These are phyloP conservation scores for Verticillium tricorpus DNA, from an alignment of 2,329 filamentous ascomycete genomes.

Conservation along the genomic window DNA sequence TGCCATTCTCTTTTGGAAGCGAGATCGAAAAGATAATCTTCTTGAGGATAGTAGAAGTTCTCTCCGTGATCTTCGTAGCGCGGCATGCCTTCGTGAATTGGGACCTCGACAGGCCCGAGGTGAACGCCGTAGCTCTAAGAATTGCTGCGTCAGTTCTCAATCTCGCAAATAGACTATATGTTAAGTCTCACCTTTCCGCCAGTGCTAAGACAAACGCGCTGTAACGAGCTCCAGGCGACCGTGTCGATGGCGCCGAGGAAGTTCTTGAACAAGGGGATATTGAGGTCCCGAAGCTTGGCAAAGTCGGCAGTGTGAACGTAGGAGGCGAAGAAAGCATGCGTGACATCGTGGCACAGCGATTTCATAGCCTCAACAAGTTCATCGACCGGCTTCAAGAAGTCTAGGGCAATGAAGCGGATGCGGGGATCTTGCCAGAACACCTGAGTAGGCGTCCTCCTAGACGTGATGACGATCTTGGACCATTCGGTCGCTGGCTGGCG, in stretches of 20 bases:
- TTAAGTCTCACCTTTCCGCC: constrained; percentile 7
- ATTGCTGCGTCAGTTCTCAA: constrained; percentile 20
- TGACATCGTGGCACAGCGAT: constrained; percentile 5
- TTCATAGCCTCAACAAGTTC: constrained; percentile 7
- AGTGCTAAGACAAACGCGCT: constrained; percentile 9
- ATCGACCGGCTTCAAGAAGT: constrained; percentile 10
- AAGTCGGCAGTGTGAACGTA: constrained; percentile 10
- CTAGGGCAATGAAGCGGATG: constrained; percentile 7
- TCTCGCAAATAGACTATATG: background rate
- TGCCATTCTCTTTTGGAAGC: constrained; percentile 16
- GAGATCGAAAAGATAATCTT: constrained; percentile 28
- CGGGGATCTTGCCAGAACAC: constrained; percentile 10
- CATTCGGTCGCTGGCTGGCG: constrained; percentile 10
- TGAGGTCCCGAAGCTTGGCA: constrained; percentile 5
- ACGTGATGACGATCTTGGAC: constrained; percentile 11
- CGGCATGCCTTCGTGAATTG: constrained; percentile 35
- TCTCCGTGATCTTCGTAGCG: constrained; percentile 30
- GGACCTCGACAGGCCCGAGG: constrained; percentile 35
- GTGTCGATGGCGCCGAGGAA: constrained; percentile 7
- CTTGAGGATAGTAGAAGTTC: constrained; percentile 44
- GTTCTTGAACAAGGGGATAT: constrained; percentile 10
- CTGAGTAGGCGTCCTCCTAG: constrained; percentile 5
- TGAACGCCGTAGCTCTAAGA: constrained; percentile 44
- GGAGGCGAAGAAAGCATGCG: constrained; percentile 12
- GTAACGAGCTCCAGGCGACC: constrained; percentile 3